Percentiles rank a stretch among this genome's conserved stretches.
These are phyloP conservation scores for Diplocarpon rosae DNA, from an alignment of 2,329 filamentous ascomycete genomes.

Conservation along the genomic window DNA sequence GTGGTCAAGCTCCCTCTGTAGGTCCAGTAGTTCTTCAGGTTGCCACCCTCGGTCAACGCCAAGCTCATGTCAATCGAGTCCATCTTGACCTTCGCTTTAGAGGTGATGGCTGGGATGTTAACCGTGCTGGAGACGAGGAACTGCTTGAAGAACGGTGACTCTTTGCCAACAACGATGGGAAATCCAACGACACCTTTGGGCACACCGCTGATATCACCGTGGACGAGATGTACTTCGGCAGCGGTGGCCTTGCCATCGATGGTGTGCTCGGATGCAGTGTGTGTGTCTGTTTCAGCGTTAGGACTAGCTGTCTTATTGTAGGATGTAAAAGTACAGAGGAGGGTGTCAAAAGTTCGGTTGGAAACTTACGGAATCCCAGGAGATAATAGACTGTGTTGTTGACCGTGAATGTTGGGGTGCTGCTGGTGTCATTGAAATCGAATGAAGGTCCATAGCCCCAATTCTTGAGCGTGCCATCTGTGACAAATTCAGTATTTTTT, in stretches of 20 bases:
- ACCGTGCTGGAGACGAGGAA: neutral
- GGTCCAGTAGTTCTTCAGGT: slow-evolving; percentile 5
- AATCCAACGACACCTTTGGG: slow-evolving; percentile 5
- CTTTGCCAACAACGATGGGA: neutral
- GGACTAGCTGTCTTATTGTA: too few species aligned
- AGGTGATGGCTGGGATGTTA: neutral
- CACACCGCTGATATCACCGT: neutral
- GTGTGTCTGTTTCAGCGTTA: too few species aligned
- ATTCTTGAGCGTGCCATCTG: neutral
- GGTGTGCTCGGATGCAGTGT: too few species aligned
- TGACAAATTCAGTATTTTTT: neutral
- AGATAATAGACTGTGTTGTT: slow-evolving; percentile 4
- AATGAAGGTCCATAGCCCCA: neutral
- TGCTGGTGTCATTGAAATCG: too few species aligned
- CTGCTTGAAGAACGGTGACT: neutral
- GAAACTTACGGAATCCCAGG: slow-evolving; percentile 3
- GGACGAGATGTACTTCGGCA: too few species aligned
- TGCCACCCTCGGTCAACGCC: slow-evolving; percentile 1
- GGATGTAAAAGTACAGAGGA: neutral
- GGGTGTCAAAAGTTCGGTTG: slow-evolving; percentile 1
- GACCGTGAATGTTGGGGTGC: neutral
- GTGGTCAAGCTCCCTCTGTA: slow-evolving; percentile 9
- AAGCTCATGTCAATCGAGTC: slow-evolving; percentile 1
- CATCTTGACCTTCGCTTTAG: neutral
- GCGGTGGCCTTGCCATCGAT: too few species aligned